Base-by-base conservation (phyloP, 352 stramenopile species). In the Phytophthora pseudosyringae region DNA sequence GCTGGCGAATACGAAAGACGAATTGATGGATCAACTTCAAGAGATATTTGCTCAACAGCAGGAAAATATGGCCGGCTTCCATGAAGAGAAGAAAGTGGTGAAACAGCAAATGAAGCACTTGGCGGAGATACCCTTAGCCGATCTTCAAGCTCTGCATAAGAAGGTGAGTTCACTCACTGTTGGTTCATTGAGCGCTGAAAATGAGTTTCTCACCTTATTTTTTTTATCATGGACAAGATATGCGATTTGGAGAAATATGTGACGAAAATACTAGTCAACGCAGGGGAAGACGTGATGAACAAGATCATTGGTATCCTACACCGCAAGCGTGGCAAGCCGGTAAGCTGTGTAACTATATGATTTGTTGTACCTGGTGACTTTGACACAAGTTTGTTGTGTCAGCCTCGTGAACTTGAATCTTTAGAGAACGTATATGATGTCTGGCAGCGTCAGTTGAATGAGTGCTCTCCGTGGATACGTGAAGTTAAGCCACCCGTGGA, bases 221-320 rank as follows among this genome's bases (percentile, higher is more conserved):
- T 55, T 56, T 21, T 16, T 35, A 47, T 58, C 25, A 43, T 21
- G 21, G 16, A 1, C n/a, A 48, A 90, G 80, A 52, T 86, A 31
- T 21, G 13, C 7, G 58, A 76, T 4, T n/a, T 91, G 31, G 32
- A 73, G 2, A 45, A 58, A 21, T 88, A 88, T 41, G 39, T 94
- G 59, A 81, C 50, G 29, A 76, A 71, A 18, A 75, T 68, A 6
- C 47, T 92, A 8, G 79, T 91, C 49, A 80, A 82, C 18, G 75
- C 69, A 3, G 85, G 85, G 12, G 83, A 92, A 75, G 81, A 94
- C 73, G 74, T 81, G 26, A 88, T 94, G 75, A 87, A 93, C 47
- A 59, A 40, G 7, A 85, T 93, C 46, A 79, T 87, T 28, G 65
- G 73, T 38, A 72, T 64, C 8, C 57, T 68, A 1, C 57, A 73